Evolutionary conservation across 768 basidiomycete genomes (phyloP).

Genomic region (Lactarius sanguifluus): DNA sequence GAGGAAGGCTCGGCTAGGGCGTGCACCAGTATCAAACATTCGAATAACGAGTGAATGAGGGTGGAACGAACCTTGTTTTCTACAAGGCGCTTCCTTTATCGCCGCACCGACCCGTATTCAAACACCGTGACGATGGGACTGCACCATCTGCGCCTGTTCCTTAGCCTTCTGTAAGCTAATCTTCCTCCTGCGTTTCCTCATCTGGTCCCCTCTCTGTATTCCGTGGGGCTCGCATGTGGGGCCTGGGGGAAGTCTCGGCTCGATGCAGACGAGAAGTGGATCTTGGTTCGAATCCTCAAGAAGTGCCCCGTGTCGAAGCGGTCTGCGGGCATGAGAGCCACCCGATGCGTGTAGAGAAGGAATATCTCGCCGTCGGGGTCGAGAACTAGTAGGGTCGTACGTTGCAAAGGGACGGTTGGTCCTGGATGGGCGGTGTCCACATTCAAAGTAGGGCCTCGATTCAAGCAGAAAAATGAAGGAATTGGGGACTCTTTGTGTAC

Average conservation of each 20-base stretch:
- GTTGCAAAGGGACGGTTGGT: slow-evolving; percentile 31
- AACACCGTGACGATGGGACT: slow-evolving; percentile 47
- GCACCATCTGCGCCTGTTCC: slow-evolving; percentile 1
- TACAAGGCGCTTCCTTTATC: slow-evolving; percentile 83
- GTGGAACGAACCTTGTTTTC: slow-evolving; percentile 64
- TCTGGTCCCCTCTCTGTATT: slow-evolving; percentile 19
- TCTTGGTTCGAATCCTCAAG: slow-evolving; percentile 63
- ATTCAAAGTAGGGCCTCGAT: too few species aligned
- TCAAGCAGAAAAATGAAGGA: too few species aligned
- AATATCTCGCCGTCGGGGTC: slow-evolving; percentile 31
- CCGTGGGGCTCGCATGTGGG: too few species aligned
- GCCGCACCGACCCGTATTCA: too few species aligned
- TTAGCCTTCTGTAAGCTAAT: not conserved
- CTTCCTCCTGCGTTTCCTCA: not conserved
- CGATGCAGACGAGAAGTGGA: slow-evolving; percentile 54
- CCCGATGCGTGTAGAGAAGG: slow-evolving; percentile 42
- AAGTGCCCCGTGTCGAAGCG: slow-evolving; percentile 36
- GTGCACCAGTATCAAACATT: too few species aligned
- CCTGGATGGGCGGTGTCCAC: too few species aligned
- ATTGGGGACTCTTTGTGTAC: too few species aligned
- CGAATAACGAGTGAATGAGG: too few species aligned
- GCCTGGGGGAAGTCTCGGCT: slow-evolving; percentile 37
- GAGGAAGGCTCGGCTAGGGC: not conserved
- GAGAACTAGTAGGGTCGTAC: slow-evolving; percentile 38
- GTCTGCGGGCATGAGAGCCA: slow-evolving; percentile 38